phyloP scores from a whole-genome alignment of 441 rosid species.

The Populus hybrid region DNA sequence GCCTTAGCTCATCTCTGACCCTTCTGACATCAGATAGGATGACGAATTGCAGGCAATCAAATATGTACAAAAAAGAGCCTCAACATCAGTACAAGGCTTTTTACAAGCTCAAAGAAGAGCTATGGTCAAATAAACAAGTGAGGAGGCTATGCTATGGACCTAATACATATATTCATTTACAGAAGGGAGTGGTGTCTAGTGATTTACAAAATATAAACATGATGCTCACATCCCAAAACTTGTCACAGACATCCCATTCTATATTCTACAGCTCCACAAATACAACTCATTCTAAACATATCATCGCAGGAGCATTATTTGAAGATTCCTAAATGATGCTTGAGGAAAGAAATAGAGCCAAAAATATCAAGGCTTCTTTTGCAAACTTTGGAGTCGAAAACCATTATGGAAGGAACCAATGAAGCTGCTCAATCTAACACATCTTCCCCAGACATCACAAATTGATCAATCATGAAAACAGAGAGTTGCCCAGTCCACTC shows the following conservation, averaged over 20 bases:
- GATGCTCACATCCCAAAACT: conserved; percentile 11
- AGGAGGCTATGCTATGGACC: conserved; percentile 24
- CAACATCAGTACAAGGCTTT: conserved; percentile 16
- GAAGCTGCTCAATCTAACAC: conserved; percentile 40
- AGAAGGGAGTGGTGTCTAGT: neutral
- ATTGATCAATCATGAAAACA: conserved; percentile 41
- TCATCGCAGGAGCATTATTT: conserved; percentile 21
- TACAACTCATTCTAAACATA: conserved; percentile 20
- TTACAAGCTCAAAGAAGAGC: conserved; percentile 21
- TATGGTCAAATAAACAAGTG: conserved; percentile 13
- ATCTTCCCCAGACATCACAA: conserved; percentile 39
- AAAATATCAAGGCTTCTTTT: conserved; percentile 26
- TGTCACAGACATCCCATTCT: conserved; percentile 1
- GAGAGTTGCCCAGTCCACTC: conserved; percentile 37
- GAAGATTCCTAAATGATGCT: conserved; percentile 23
- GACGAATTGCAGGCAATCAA: conserved; percentile 18
- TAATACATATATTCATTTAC: conserved; percentile 28
- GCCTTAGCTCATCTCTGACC: conserved; percentile 11
- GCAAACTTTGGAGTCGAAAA: conserved; percentile 39
- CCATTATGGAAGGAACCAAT: conserved; percentile 29
- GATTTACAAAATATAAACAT: conserved; percentile 22
- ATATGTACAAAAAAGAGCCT: conserved; percentile 16
- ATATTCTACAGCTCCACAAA: conserved; percentile 19
- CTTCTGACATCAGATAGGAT: conserved; percentile 5
- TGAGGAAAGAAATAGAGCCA: conserved; percentile 15